Conservation (phyloP, 1,139 yeast genomes). For the Kodamaea ohmeri region DNA sequence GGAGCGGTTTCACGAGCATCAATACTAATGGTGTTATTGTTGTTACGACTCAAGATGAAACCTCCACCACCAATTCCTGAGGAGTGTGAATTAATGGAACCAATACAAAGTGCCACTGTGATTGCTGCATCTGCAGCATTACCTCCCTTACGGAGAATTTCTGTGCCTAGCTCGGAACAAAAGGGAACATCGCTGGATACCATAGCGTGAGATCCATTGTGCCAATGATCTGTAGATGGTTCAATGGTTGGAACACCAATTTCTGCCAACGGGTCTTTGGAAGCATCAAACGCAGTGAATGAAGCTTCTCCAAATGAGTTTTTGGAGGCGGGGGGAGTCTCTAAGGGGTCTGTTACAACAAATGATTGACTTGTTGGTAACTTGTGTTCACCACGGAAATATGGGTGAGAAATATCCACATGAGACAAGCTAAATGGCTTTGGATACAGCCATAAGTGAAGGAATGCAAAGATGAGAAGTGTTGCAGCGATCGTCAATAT, state of each 20-base stretch:
- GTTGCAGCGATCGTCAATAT: background rate
- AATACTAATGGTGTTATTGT: constrained; percentile 50
- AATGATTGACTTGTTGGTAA: too few relatives aligned
- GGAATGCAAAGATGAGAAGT: background rate
- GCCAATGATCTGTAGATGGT: constrained; percentile 31
- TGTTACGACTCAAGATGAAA: constrained; percentile 56
- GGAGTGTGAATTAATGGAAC: constrained; percentile 75
- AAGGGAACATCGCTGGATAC: constrained; percentile 72
- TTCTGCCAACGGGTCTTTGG: constrained; percentile 30
- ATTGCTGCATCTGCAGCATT: constrained; percentile 92
- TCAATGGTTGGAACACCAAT: constrained; percentile 36
- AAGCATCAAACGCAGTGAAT: too few relatives aligned
- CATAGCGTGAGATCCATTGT: constrained; percentile 50
- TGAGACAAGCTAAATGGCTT: background rate
- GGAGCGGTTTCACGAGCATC: constrained; percentile 95
- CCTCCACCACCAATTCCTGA: constrained; percentile 96
- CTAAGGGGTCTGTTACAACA: too few relatives aligned
- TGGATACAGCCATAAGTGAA: background rate
- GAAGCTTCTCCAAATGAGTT: too few relatives aligned
- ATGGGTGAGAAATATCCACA: constrained; percentile 3
- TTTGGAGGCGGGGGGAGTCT: too few relatives aligned
- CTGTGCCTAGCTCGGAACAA: constrained; percentile 69
- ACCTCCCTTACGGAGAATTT: constrained; percentile 61
- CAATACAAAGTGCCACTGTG: constrained; percentile 85
- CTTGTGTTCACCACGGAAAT: background rate